phyloP scores from a whole-genome alignment of 2,329 filamentous ascomycete species.

The Westerdykella ornata region DNA sequence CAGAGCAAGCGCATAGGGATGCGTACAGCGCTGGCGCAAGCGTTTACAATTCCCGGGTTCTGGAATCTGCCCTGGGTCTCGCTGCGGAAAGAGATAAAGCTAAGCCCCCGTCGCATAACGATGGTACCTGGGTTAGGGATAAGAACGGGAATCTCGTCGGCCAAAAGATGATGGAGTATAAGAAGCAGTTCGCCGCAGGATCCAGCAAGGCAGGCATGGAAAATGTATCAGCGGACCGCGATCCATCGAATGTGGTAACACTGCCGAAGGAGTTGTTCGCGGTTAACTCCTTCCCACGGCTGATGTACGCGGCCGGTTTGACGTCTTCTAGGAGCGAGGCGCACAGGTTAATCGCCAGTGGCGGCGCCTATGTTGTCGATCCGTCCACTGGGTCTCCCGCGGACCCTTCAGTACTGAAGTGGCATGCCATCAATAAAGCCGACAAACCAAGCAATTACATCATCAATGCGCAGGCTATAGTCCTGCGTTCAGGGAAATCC shows the following conservation, averaged over 20 bases:
- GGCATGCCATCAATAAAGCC: slow-evolving; percentile 53
- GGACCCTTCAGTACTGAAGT: slow-evolving; percentile 47
- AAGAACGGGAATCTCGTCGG: neutral
- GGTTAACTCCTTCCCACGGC: slow-evolving; percentile 50
- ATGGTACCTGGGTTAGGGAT: neutral
- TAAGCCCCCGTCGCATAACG: neutral
- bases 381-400: slow-evolving; percentile 41
- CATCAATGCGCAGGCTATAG: slow-evolving; percentile 51
- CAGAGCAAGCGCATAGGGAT: slow-evolving; percentile 52
- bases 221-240: slow-evolving; percentile 10
- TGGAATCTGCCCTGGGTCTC: slow-evolving; percentile 15
- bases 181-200: slow-evolving; percentile 19
- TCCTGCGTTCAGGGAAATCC: slow-evolving; percentile 55
- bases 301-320: slow-evolving; percentile 57
- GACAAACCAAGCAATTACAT: slow-evolving; percentile 47
- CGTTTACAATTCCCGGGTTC: slow-evolving; percentile 21
- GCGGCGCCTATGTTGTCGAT: slow-evolving; percentile 53
- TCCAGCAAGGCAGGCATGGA: slow-evolving; percentile 10
- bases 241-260: slow-evolving; percentile 48
- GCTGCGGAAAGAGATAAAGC: neutral
- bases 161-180: slow-evolving; percentile 13
- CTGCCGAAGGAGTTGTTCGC: slow-evolving; percentile 54
- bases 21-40: slow-evolving; percentile 36
- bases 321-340: slow-evolving; percentile 52
- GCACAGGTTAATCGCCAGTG: slow-evolving; percentile 49